Conservation (phyloP, 768 basidiomycete species). For the Mycena galericulata region DNA sequence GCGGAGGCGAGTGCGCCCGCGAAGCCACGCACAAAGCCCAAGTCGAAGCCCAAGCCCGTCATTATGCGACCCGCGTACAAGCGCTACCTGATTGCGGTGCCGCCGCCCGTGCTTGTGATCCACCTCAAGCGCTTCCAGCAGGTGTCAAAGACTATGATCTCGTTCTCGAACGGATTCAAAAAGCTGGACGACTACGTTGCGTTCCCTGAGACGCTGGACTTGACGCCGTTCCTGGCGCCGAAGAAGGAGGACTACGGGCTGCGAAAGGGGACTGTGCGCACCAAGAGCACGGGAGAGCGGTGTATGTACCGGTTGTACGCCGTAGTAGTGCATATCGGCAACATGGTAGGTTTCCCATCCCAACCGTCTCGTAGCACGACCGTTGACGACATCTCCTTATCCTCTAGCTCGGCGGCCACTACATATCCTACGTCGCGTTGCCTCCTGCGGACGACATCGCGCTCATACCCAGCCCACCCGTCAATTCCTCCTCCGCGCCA, state of each 20-base stretch:
- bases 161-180: conserved; percentile 80
- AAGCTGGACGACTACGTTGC: conserved; percentile 93
- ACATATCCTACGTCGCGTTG: conserved; percentile 86
- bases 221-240: conserved; percentile 90
- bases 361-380: neutral
- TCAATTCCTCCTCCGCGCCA: conserved; percentile 8
- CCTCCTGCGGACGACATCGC: conserved; percentile 48
- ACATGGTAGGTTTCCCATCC: conserved; percentile 70
- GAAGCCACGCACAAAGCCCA: conserved; percentile 35
- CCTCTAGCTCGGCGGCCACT: conserved; percentile 89
- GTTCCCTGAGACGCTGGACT: conserved; percentile 89
- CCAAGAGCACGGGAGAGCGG: conserved; percentile 45
- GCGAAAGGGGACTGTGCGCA: conserved; percentile 38
- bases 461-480: conserved; percentile 8
- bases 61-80: conserved; percentile 91
- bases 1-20: neutral
- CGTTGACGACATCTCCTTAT: conserved; percentile 5
- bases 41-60: conserved; percentile 62
- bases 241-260: conserved; percentile 77
- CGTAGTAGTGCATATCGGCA: conserved; percentile 88
- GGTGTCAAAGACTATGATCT: conserved; percentile 70
- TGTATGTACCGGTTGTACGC: conserved; percentile 82
- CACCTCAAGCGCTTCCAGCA: conserved; percentile 98
- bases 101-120: conserved; percentile 90
- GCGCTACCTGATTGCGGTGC: conserved; percentile 89